phyloP scores from a whole-genome alignment of 805 yeast genomes.

The Cyberlindnera amylophila region DNA sequence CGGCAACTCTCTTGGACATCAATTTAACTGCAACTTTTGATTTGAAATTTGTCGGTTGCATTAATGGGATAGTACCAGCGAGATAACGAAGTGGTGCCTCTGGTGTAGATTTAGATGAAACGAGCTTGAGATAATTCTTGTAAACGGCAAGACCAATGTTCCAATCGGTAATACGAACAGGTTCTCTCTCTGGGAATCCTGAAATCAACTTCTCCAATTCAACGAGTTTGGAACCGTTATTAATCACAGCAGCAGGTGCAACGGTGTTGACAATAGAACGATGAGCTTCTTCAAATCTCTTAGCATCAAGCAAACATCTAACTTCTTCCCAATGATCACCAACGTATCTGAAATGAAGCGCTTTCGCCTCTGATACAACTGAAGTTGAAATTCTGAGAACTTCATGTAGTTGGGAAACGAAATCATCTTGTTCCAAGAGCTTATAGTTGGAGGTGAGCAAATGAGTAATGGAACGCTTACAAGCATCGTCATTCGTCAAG shows the following conservation, averaged over 20 bases:
- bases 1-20: conserved; percentile 46
- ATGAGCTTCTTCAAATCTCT: conserved; percentile 61
- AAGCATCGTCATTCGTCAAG: conserved; percentile 42
- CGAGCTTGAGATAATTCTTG: conserved; percentile 42
- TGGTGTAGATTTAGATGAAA: conserved; percentile 18
- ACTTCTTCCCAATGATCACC: conserved; percentile 59
- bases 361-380: conserved; percentile 54
- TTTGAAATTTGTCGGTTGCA: conserved; percentile 34
- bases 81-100: conserved; percentile 36
- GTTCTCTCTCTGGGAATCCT: conserved; percentile 40
- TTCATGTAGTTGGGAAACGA: conserved; percentile 34
- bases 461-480: conserved; percentile 37
- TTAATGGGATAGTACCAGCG: conserved; percentile 42
- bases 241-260: conserved; percentile 70
- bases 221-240: conserved; percentile 33
- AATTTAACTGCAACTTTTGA: conserved; percentile 48
- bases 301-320: conserved; percentile 57
- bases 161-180: conserved; percentile 42
- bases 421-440: conserved; percentile 15
- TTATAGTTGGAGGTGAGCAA: conserved; percentile 28
- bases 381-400: conserved; percentile 45
- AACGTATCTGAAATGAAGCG: conserved; percentile 46
- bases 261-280: conserved; percentile 47
- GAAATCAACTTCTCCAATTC: conserved; percentile 36
- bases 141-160: conserved; percentile 56